Conservation (phyloP, 2,329 filamentous ascomycete species). For the Scolecobasidium constrictum region DNA sequence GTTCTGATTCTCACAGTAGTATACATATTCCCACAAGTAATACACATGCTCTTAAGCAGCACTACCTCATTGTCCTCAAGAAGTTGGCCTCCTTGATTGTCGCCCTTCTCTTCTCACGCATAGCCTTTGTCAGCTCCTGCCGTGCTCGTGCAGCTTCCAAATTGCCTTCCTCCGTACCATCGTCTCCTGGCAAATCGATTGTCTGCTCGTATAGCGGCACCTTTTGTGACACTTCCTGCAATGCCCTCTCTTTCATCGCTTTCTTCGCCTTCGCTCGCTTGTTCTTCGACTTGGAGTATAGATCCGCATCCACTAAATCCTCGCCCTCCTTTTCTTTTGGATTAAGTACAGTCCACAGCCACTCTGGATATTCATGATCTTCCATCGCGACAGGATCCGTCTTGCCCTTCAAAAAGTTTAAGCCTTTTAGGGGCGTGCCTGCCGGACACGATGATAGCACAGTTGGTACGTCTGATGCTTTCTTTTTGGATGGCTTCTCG, state of each 20-base stretch:
- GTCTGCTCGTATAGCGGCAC: slow-evolving; percentile 68
- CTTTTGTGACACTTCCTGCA: slow-evolving; percentile 54
- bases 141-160: slow-evolving; percentile 39
- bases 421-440: slow-evolving; percentile 59
- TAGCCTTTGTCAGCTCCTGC: slow-evolving; percentile 54
- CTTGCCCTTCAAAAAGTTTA: slow-evolving; percentile 68
- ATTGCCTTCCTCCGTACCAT: slow-evolving; percentile 36
- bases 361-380: slow-evolving; percentile 68
- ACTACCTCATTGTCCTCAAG: slow-evolving; percentile 59
- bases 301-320: slow-evolving; percentile 52
- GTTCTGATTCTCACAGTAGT: too few relatives aligned
- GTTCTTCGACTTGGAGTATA: slow-evolving; percentile 83
- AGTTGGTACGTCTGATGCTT: slow-evolving; percentile 18
- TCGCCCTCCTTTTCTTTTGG: slow-evolving; percentile 43
- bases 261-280: slow-evolving; percentile 62
- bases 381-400: slow-evolving; percentile 62
- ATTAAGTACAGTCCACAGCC: slow-evolving; percentile 67
- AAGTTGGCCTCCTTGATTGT: slow-evolving; percentile 81
- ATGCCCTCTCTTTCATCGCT: slow-evolving; percentile 49
- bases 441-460: slow-evolving; percentile 42
- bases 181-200: slow-evolving; percentile 54
- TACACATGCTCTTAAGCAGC: too few relatives aligned
- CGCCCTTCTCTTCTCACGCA: slow-evolving; percentile 64
- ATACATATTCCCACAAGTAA: too few relatives aligned
- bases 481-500: slow-evolving; percentile 15